These are phyloP conservation scores for Eucalyptus fibrosa DNA, from an alignment of 345 rosid species.

Conservation along the genomic window DNA sequence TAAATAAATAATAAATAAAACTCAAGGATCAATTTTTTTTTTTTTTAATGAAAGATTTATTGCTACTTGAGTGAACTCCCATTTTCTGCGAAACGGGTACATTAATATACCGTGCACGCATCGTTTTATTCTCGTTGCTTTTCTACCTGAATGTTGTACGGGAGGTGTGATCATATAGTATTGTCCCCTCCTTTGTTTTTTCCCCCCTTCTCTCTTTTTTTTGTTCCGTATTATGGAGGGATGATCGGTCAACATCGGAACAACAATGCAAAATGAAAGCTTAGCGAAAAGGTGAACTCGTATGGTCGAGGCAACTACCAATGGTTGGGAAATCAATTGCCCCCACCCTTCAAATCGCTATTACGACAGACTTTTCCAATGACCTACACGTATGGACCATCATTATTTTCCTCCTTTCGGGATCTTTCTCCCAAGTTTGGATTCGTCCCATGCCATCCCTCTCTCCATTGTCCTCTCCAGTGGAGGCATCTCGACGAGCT, in stretches of 20 bases:
- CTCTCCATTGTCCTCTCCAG: background rate
- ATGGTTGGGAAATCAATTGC: slow-evolving; percentile 25
- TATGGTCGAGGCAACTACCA: slow-evolving; percentile 1
- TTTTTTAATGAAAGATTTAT: background rate
- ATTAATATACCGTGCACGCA: background rate
- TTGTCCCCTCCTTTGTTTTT: background rate
- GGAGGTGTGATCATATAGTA: background rate
- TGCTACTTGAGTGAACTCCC: background rate
- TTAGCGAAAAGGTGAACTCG: background rate
- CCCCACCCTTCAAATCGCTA: slow-evolving; percentile 7
- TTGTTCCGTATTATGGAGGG: background rate
- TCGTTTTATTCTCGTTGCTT: background rate
- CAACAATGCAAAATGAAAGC: background rate
- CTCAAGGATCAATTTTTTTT: too few species aligned
- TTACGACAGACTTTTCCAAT: background rate
- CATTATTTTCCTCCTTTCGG: background rate
- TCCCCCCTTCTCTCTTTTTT: background rate
- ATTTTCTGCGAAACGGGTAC: background rate
- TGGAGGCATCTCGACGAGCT: background rate
- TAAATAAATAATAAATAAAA: too few species aligned
- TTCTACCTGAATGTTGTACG: background rate
- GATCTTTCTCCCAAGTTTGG: background rate
- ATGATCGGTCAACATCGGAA: slow-evolving; percentile 5
- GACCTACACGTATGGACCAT: background rate
- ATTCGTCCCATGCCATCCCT: background rate